Conservation (phyloP, 164 flowering plant genomes). For the Berberis vulgaris region DNA sequence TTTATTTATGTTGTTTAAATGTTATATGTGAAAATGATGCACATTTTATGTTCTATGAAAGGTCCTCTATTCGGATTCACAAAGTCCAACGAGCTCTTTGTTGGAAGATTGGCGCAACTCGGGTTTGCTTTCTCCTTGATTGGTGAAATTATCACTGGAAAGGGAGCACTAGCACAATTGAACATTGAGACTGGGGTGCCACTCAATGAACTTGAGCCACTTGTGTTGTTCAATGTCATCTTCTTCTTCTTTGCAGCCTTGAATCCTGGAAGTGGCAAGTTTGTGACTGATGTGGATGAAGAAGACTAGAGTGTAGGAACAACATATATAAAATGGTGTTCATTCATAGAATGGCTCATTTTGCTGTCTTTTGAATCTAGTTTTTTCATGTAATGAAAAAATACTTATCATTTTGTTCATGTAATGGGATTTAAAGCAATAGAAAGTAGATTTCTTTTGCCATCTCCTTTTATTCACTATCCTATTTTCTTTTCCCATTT, state of each 20-base stretch:
- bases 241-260: slow-evolving; percentile 95
- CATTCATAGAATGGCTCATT: too few species aligned
- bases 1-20: not conserved
- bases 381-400: too few species aligned
- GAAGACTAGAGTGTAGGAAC: slow-evolving; percentile 6
- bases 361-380: too few species aligned
- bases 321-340: too few species aligned
- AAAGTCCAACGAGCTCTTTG: slow-evolving; percentile 91
- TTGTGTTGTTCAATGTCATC: slow-evolving; percentile 67
- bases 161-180: slow-evolving; percentile 88
- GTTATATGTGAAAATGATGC: not conserved
- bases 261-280: slow-evolving; percentile 94
- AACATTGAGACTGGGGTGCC: slow-evolving; percentile 98
- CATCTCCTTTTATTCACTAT: too few species aligned
- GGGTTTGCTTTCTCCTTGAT: slow-evolving; percentile 93
- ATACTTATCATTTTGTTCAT: too few species aligned
- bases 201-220: slow-evolving; percentile 78
- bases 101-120: slow-evolving; percentile 96
- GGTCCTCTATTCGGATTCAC: slow-evolving; percentile 97
- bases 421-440: too few species aligned
- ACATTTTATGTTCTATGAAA: slow-evolving; percentile 7
- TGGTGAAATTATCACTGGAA: slow-evolving; percentile 91
- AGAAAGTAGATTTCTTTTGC: too few species aligned
- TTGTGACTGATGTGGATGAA: slow-evolving; percentile 76
- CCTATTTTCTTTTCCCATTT: too few species aligned